Evolutionary conservation across 2,329 filamentous ascomycete genomes (phyloP), one percentile per base, ranked within the genome.

Genomic region (Ophiocordyceps camponoti-rufipedis): DNA sequence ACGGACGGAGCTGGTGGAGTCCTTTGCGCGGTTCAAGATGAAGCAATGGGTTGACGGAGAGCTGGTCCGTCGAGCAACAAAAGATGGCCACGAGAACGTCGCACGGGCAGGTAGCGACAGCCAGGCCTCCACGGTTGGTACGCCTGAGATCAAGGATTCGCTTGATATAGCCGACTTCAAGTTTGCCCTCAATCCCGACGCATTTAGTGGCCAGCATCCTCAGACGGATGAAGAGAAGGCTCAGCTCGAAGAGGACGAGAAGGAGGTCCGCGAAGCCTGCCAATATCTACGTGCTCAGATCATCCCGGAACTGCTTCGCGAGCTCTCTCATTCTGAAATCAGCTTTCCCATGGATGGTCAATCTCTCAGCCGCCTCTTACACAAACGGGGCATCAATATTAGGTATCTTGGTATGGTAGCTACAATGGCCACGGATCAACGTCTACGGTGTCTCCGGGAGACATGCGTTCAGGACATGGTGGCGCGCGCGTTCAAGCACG

Each of bases 261-360:
- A 81, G 53, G 85, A 93, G 47, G 89, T 98, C 44, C 82, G 85
- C 50, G 78, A 81, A 47, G 86, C 86, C 29, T 91, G 87, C 65
- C 70, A 78, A 45, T 87, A 83, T 62, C 71, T 98, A 44, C 77
- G 78, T 9, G 71, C 78, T 9, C 80, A 82, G 48, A 76, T 86
- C 46, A 82, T 98, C 51, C 87, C 89, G n/a, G 77, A 82, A 46
- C 71, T 98, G 47, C 66, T 96, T 47, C 79, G 82, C 50, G 89
- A 98, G 56, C 74, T 98, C 48, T 82, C 83, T 58, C 85, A 94
- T 52, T 88, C 86, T 7, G 89, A 98, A 53, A 82, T 94, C 52
- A 91, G 89, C 55, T 96, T 96, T 69, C 91, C 91, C 12, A 95
- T 96, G 86, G 93, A 98, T 55, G 91, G 91, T n/a, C 77, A 84